Conservation (phyloP, 2,329 filamentous ascomycete genomes). For the Xylaria sp. region DNA sequence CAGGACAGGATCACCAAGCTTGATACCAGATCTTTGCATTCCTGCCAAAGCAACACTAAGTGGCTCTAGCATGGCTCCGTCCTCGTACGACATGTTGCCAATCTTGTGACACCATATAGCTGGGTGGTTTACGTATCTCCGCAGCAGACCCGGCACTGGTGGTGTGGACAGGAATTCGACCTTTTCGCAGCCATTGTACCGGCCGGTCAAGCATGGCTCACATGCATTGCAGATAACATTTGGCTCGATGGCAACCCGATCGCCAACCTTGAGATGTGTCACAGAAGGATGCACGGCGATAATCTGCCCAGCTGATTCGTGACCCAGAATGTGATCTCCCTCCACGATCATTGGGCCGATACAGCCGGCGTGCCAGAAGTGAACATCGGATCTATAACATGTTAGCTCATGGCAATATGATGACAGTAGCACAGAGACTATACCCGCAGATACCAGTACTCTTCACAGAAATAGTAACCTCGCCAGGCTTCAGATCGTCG, state of each 20-base stretch:
- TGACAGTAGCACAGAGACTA: constrained; percentile 39
- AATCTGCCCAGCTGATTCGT: constrained; percentile 89
- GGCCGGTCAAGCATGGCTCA: constrained; percentile 89
- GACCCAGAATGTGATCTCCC: constrained; percentile 89
- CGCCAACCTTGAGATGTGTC: constrained; percentile 79
- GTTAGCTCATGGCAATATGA: constrained; percentile 34
- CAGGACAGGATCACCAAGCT: constrained; percentile 85
- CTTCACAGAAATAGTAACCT: constrained; percentile 89
- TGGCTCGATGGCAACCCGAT: constrained; percentile 93
- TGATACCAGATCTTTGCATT: constrained; percentile 82
- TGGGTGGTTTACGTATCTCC: constrained; percentile 94
- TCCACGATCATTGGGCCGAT: constrained; percentile 96
- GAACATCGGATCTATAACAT: constrained; percentile 80
- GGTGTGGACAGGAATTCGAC: constrained; percentile 92
- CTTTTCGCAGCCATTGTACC: constrained; percentile 92
- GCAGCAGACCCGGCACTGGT: constrained; percentile 84
- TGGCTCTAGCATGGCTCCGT: constrained; percentile 90
- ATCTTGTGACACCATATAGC: constrained; percentile 98
- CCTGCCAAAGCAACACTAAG: constrained; percentile 89
- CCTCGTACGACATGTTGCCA: constrained; percentile 88
- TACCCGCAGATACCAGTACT: constrained; percentile 97
- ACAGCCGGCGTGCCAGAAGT: constrained; percentile 96
- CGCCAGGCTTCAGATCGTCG: constrained; percentile 76
- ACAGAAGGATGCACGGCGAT: constrained; percentile 86
- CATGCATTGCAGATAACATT: constrained; percentile 92